A percentile compares a stretch with the other conserved stretches of the same genome.
phyloP scores from a whole-genome alignment of 305 asterid genomes.

The Fraxinus sp. region DNA sequence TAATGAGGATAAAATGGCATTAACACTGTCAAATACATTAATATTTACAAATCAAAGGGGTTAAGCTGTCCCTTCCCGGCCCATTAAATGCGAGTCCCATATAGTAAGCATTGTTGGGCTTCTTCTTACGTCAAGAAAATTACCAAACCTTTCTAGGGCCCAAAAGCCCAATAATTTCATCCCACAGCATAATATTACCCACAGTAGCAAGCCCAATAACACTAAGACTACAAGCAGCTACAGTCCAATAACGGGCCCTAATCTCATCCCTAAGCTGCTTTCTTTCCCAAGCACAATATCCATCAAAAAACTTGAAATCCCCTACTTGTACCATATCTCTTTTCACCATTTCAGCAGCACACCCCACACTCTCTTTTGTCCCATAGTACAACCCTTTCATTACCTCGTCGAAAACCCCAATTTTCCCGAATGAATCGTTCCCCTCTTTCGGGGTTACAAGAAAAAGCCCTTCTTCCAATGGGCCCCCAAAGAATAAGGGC shows the following conservation, averaged over 20 bases:
- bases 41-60: background rate
- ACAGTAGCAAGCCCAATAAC: conserved; percentile 51
- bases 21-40: background rate
- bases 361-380: conserved; percentile 62
- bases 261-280: conserved; percentile 68
- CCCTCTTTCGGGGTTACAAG: conserved; percentile 45
- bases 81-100: background rate
- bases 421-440: conserved; percentile 36
- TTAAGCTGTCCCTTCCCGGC: background rate
- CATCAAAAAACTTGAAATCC: conserved; percentile 73
- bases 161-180: conserved; percentile 66
- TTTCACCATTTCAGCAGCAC: conserved; percentile 86
- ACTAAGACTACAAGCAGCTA: conserved; percentile 71
- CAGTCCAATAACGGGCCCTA: conserved; percentile 75
- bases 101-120: background rate
- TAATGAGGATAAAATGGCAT: background rate
- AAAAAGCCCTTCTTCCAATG: conserved; percentile 70
- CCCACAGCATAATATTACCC: conserved; percentile 74
- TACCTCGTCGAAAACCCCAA: conserved; percentile 74
- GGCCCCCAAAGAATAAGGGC: conserved; percentile 89
- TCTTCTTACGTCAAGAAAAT: background rate
- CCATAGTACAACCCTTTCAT: conserved; percentile 79
- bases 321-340: conserved; percentile 46
- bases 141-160: conserved; percentile 71
- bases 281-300: conserved; percentile 81